phyloP scores from a whole-genome alignment of 225 moss, liverwort and hornwort genomes.

The Pseudoscleropodium purum region DNA sequence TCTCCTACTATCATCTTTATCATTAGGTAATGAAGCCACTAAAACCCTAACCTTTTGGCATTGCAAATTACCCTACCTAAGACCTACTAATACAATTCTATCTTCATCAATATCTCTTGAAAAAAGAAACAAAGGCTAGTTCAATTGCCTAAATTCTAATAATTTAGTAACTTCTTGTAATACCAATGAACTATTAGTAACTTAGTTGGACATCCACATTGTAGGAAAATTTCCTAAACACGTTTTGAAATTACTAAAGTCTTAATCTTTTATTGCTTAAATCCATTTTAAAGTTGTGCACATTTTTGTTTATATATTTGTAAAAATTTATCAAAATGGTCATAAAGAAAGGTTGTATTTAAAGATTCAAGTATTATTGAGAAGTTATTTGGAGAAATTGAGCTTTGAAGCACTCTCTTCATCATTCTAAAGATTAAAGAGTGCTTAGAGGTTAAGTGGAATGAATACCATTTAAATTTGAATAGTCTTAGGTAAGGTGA shows the following conservation, averaged over 20 bases:
- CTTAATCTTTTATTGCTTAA: neutral
- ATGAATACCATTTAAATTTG: neutral
- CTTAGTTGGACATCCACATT: neutral
- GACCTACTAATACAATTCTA: neutral
- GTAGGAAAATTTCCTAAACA: fast-evolving
- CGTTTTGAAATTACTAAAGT: neutral
- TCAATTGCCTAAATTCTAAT: fast-evolving
- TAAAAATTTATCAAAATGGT: neutral
- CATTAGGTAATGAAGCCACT: neutral
- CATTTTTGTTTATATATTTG: neutral
- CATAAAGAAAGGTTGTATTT: neutral
- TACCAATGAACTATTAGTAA: neutral
- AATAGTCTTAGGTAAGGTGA: neutral
- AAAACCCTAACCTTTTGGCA: neutral
- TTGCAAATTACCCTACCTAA: neutral
- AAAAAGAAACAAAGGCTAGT: neutral
- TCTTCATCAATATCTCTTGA: neutral
- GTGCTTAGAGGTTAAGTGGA: neutral
- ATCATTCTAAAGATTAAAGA: neutral
- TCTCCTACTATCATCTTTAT: fast-evolving
- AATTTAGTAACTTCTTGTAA: neutral
- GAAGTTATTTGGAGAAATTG: neutral
- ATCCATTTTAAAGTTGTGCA: neutral
- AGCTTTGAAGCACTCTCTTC: neutral
- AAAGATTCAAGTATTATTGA: neutral